Evolutionary conservation across 306 rosid species (phyloP).

Genomic region (Gleditsia sinensis): DNA sequence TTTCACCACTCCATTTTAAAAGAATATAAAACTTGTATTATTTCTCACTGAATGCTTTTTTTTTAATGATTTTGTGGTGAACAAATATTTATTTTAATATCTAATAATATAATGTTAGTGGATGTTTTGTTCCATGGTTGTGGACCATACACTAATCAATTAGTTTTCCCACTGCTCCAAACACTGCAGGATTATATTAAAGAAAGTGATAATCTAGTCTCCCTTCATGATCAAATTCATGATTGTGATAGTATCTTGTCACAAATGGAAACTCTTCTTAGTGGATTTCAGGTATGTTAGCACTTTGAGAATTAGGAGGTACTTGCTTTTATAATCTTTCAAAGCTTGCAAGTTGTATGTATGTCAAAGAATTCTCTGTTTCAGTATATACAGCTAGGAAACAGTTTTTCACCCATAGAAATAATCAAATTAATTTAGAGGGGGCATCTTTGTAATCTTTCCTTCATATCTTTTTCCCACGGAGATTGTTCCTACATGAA

Average conservation of each 20-base stretch:
- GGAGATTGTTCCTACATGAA: neutral
- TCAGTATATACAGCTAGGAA: neutral
- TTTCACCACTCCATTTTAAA: neutral
- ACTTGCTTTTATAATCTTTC: conserved; percentile 10
- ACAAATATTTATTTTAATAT: neutral
- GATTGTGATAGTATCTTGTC: conserved; percentile 96
- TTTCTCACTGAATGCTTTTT: neutral
- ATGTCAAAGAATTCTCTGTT: conserved; percentile 1
- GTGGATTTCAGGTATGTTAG: conserved; percentile 89
- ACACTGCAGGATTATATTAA: conserved; percentile 82
- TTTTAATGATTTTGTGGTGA: neutral
- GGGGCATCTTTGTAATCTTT: neutral
- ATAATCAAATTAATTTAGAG: neutral
- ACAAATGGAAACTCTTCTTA: conserved; percentile 93
- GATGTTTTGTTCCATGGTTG: conserved; percentile 16
- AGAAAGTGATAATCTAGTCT: conserved; percentile 95
- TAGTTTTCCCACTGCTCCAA: conserved; percentile 6
- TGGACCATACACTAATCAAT: conserved; percentile 1
- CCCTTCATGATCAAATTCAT: conserved; percentile 95
- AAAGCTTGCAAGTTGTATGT: neutral
- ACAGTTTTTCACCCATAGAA: neutral
- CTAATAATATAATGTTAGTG: conserved; percentile 1
- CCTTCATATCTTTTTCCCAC: neutral
- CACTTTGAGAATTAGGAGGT: conserved; percentile 33
- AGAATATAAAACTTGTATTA: neutral